Conservation (phyloP, 352 stramenopile genomes). For the Phytophthora pinifolia region DNA sequence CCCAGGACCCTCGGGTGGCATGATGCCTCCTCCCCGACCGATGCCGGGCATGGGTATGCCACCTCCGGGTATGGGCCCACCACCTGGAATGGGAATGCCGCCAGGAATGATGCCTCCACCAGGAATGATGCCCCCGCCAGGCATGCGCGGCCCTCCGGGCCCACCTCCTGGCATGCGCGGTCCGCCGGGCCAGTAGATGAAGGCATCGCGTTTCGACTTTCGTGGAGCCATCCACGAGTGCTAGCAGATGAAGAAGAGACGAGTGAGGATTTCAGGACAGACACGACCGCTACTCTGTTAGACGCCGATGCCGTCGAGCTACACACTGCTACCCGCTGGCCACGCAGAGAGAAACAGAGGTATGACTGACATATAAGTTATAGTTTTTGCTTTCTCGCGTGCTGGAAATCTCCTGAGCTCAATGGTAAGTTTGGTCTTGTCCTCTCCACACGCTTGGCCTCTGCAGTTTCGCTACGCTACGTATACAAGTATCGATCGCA, state of each 20-base stretch:
- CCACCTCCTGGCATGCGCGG: slow-evolving; percentile 66
- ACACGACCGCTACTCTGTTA: slow-evolving; percentile 1
- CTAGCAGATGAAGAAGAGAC: slow-evolving; percentile 11
- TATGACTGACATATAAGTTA: slow-evolving; percentile 46
- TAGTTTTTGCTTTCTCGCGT: slow-evolving; percentile 37
- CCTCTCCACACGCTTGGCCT: slow-evolving; percentile 1
- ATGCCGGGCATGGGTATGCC: slow-evolving; percentile 68
- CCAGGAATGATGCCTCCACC: slow-evolving; percentile 78
- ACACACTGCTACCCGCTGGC: slow-evolving; percentile 1
- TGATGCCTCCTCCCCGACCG: slow-evolving; percentile 63
- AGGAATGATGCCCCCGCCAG: slow-evolving; percentile 74
- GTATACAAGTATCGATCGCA: slow-evolving; percentile 10
- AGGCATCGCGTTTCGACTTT: slow-evolving; percentile 9
- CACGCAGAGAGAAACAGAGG: slow-evolving; percentile 28
- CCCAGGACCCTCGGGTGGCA: slow-evolving; percentile 51
- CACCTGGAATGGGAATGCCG: slow-evolving; percentile 81
- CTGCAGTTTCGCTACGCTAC: slow-evolving; percentile 18
- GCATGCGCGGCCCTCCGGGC: slow-evolving; percentile 61
- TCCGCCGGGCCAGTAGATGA: slow-evolving; percentile 70
- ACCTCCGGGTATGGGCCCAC: slow-evolving; percentile 66
- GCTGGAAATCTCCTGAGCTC: slow-evolving; percentile 19
- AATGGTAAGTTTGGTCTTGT: slow-evolving; percentile 33
- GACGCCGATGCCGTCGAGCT: neutral
- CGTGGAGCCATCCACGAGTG: slow-evolving; percentile 12
- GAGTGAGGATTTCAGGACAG: slow-evolving; percentile 3